phyloP scores from a whole-genome alignment of 1,284 basidiomycete genomes.

The Neonothopanus nambi region DNA sequence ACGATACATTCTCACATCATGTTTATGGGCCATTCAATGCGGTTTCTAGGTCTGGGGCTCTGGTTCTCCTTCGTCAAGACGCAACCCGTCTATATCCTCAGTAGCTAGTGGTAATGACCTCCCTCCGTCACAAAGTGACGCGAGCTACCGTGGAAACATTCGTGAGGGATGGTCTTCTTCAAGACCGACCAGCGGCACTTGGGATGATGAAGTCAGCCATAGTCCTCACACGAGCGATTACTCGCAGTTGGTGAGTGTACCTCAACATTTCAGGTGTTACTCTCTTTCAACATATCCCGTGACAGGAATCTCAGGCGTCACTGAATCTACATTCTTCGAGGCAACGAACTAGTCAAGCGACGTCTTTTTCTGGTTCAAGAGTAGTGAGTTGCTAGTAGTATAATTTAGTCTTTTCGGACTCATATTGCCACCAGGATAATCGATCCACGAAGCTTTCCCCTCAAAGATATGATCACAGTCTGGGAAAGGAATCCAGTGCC shows the following conservation, averaged over 20 bases:
- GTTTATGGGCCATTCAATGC: constrained; percentile 16
- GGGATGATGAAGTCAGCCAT: constrained; percentile 55
- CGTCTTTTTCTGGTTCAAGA: constrained; percentile 40
- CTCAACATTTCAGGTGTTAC: constrained; percentile 4
- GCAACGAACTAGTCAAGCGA: constrained; percentile 48
- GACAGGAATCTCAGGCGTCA: constrained; percentile 37
- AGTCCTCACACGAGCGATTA: constrained; percentile 52
- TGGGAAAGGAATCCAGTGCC: constrained; percentile 40
- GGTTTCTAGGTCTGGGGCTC: constrained; percentile 60
- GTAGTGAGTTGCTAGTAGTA: constrained; percentile 36
- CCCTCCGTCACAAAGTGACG: constrained; percentile 47
- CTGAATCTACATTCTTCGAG: constrained; percentile 46
- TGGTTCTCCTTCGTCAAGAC: constrained; percentile 47
- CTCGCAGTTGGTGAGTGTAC: constrained; percentile 42
- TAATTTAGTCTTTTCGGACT: constrained; percentile 20
- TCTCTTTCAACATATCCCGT: constrained; percentile 14
- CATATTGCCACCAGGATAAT: constrained; percentile 44
- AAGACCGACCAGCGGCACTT: constrained; percentile 53
- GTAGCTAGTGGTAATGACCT: constrained; percentile 52
- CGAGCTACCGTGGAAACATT: constrained; percentile 45
- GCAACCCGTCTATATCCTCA: constrained; percentile 66
- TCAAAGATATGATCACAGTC: constrained; percentile 49
- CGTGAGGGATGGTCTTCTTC: constrained; percentile 56
- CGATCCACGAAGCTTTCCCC: constrained; percentile 51
- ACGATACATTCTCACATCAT: constrained; percentile 25